phyloP scores from a whole-genome alignment of 116 monocot species.

The Dioscorea cayenensis region DNA sequence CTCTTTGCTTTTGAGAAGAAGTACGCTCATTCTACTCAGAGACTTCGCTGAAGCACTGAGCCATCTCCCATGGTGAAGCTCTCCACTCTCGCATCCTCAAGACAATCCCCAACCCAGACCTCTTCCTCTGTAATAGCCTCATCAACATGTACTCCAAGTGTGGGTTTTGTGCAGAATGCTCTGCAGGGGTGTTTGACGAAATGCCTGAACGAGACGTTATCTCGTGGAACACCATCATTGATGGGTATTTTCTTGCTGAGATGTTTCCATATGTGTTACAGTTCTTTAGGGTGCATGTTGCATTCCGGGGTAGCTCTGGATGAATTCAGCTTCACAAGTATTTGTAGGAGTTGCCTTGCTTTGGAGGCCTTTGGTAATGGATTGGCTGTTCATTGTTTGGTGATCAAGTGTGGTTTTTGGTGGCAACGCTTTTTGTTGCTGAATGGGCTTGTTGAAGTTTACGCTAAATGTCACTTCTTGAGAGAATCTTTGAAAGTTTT shows the following conservation, averaged over 20 bases:
- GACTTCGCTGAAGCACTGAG: background rate
- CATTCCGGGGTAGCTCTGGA: conserved; percentile 8
- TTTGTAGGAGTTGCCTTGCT: conserved; percentile 3
- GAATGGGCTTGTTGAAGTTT: conserved; percentile 17
- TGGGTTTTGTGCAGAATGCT: background rate
- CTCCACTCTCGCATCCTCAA: conserved; percentile 8
- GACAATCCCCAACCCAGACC: background rate
- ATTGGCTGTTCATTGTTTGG: conserved; percentile 11
- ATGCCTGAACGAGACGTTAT: conserved; percentile 15
- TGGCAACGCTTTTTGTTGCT: conserved; percentile 17
- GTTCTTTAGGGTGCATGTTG: conserved; percentile 17
- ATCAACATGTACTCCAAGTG: conserved; percentile 12
- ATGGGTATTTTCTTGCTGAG: conserved; percentile 4
- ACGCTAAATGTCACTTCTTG: conserved; percentile 5
- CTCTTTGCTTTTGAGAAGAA: conserved; percentile 9
- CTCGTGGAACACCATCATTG: conserved; percentile 16
- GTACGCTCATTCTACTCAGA: conserved; percentile 6
- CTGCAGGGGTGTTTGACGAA: conserved; percentile 12
- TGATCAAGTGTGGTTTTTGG: conserved; percentile 10
- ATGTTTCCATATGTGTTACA: background rate
- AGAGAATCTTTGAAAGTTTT: conserved; percentile 13
- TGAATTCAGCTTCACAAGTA: conserved; percentile 10
- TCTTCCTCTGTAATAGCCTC: conserved; percentile 13
- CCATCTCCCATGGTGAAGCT: conserved; percentile 2
- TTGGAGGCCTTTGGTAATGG: background rate